A percentile compares a stretch with the other conserved stretches of the same genome.
phyloP scores from a whole-genome alignment of 805 yeast species.

The Starmerella asiatica region DNA sequence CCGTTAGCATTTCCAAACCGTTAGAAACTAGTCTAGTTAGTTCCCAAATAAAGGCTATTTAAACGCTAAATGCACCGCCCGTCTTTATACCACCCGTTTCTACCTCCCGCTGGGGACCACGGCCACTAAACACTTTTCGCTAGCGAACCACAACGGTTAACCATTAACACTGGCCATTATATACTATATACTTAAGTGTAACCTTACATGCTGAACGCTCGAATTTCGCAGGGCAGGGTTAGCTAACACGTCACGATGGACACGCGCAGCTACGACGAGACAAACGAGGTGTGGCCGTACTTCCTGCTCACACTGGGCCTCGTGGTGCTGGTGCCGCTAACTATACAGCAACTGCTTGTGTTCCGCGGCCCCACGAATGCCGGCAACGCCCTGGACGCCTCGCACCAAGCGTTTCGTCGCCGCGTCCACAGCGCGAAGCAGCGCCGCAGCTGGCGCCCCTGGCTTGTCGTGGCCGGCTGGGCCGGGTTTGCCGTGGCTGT shows the following conservation, averaged over 20 bases:
- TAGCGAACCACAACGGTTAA: neutral
- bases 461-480: slow-evolving; percentile 46
- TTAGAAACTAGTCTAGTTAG: no score
- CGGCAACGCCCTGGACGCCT: neutral
- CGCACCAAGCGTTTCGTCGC: slow-evolving; percentile 9
- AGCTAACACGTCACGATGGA: neutral
- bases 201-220: slow-evolving; percentile 16
- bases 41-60: no score
- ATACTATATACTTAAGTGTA: neutral
- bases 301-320: slow-evolving; percentile 62
- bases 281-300: slow-evolving; percentile 87
- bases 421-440: neutral
- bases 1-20: no score
- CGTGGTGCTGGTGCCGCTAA: slow-evolving; percentile 54
- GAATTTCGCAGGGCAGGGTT: slow-evolving; percentile 1
- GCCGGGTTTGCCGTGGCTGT: slow-evolving; percentile 31
- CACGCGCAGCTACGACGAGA: slow-evolving; percentile 57
- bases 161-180: slow-evolving; percentile 32
- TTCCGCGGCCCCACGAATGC: neutral
- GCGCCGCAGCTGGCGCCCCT: slow-evolving; percentile 3
- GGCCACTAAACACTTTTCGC: neutral
- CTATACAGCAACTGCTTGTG: slow-evolving; percentile 30
- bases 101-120: no score
- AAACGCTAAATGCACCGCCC: no score
- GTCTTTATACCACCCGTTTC: no score